Evolutionary conservation across 1,284 basidiomycete genomes (phyloP).

Genomic region (Crocinoboletus sp.): DNA sequence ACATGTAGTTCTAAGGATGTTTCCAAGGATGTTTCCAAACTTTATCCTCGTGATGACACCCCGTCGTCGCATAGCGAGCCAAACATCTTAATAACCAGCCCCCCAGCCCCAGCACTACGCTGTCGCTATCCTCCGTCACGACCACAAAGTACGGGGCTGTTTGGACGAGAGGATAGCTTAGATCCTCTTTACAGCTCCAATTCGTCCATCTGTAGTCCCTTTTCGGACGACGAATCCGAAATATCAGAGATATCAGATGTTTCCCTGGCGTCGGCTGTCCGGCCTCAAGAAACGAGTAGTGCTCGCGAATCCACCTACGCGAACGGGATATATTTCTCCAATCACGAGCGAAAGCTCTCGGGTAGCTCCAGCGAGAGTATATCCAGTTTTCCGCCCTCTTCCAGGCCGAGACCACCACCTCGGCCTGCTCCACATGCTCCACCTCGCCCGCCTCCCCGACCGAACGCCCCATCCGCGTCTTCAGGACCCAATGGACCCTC

Average conservation of each 20-base stretch:
- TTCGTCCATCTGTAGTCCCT: conserved; percentile 26
- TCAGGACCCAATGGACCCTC: background rate
- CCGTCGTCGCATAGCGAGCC: conserved; percentile 19
- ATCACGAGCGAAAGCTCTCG: conserved; percentile 9
- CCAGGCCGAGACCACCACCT: conserved; percentile 23
- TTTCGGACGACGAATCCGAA: conserved; percentile 31
- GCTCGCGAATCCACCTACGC: background rate
- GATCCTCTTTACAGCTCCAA: conserved; percentile 21
- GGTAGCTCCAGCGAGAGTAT: conserved; percentile 25
- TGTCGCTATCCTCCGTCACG: conserved; percentile 13
- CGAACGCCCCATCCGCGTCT: background rate
- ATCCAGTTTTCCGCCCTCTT: conserved; percentile 5
- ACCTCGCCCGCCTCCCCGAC: conserved; percentile 22
- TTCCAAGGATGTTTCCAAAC: conserved; percentile 9
- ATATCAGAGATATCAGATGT: conserved; percentile 23
- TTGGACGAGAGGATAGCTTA: conserved; percentile 20
- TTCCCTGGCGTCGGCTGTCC: conserved; percentile 7
- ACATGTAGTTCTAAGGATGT: conserved; percentile 10
- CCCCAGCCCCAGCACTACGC: conserved; percentile 19
- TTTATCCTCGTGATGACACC: conserved; percentile 12
- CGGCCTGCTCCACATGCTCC: conserved; percentile 16
- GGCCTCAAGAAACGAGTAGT: conserved; percentile 3
- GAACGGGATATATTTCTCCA: background rate
- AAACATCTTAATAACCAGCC: conserved; percentile 26
- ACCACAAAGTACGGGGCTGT: conserved; percentile 18